Conservation (phyloP, 106 monocot genomes). For the Dioscorea zingiberensis region DNA sequence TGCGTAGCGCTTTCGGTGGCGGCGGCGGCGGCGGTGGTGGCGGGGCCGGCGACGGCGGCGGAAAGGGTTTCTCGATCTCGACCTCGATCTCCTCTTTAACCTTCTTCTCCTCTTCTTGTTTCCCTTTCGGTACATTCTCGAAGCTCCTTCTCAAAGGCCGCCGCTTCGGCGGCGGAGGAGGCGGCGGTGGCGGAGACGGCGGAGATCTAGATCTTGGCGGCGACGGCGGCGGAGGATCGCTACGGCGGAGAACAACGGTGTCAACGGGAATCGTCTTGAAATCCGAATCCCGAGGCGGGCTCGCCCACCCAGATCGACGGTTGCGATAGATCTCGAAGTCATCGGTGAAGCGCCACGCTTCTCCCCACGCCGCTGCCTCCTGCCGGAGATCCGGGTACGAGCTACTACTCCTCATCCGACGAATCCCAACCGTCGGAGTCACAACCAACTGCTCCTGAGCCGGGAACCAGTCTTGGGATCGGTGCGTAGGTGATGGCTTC, state of each 20-base stretch:
- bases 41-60: slow-evolving; percentile 1
- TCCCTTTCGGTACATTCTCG: background rate
- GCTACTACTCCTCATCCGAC: slow-evolving; percentile 50
- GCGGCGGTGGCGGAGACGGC: slow-evolving; percentile 11
- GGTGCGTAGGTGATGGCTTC: background rate
- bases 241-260: slow-evolving; percentile 9
- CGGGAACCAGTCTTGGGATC: background rate
- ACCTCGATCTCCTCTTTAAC: background rate
- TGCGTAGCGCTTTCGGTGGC: slow-evolving; percentile 15
- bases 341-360: slow-evolving; percentile 52
- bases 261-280: slow-evolving; percentile 46
- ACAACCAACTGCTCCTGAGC: background rate
- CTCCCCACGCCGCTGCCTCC: slow-evolving; percentile 25
- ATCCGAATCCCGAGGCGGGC: slow-evolving; percentile 2
- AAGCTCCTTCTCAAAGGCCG: background rate
- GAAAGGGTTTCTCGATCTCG: slow-evolving; percentile 8
- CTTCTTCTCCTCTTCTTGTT: background rate
- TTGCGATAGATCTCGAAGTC: slow-evolving; percentile 40
- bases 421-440: slow-evolving; percentile 1
- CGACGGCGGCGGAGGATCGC: background rate
- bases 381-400: slow-evolving; percentile 69
- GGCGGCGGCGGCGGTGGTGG: slow-evolving; percentile 32
- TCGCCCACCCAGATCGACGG: slow-evolving; percentile 5
- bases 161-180: slow-evolving; percentile 14
- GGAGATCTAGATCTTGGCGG: background rate